Conservation (phyloP, 768 basidiomycete species). For the Ephemerocybe angulata region DNA sequence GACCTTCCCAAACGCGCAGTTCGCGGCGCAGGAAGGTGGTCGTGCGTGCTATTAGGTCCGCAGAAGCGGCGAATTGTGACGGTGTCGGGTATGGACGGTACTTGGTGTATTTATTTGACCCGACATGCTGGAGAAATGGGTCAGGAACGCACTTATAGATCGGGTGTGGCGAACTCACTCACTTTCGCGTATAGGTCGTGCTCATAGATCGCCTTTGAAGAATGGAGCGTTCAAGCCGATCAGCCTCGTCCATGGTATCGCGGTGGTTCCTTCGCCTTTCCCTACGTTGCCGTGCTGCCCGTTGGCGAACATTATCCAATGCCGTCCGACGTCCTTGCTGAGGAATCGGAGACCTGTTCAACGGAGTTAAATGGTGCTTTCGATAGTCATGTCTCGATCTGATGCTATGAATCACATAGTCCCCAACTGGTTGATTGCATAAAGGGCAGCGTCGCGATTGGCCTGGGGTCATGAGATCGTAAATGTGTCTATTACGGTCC, state of each 20-base stretch:
- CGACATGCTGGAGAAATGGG: constrained; percentile 65
- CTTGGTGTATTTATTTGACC: constrained; percentile 79
- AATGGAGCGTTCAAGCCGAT: constrained; percentile 74
- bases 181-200: constrained; percentile 86
- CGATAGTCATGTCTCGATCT: constrained; percentile 77
- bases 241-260: constrained; percentile 52
- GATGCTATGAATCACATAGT: constrained; percentile 76
- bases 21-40: constrained; percentile 82
- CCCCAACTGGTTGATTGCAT: constrained; percentile 63
- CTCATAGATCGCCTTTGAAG: constrained; percentile 69
- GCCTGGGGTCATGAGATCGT: constrained; percentile 35
- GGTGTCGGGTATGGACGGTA: constrained; percentile 91
- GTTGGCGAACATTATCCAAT: constrained; percentile 25
- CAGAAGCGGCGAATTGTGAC: constrained; percentile 74
- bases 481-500: neutral
- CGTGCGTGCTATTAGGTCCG: constrained; percentile 69
- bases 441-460: constrained; percentile 79
- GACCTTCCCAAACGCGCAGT: constrained; percentile 78
- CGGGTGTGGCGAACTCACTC: constrained; percentile 18
- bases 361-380: constrained; percentile 72
- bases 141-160: constrained; percentile 6
- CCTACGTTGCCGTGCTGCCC: constrained; percentile 24
- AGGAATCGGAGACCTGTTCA: constrained; percentile 43
- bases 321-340: constrained; percentile 24
- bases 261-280: constrained; percentile 43